Conservation (phyloP, 768 basidiomycete species). For the Psilocybe cubensis region DNA sequence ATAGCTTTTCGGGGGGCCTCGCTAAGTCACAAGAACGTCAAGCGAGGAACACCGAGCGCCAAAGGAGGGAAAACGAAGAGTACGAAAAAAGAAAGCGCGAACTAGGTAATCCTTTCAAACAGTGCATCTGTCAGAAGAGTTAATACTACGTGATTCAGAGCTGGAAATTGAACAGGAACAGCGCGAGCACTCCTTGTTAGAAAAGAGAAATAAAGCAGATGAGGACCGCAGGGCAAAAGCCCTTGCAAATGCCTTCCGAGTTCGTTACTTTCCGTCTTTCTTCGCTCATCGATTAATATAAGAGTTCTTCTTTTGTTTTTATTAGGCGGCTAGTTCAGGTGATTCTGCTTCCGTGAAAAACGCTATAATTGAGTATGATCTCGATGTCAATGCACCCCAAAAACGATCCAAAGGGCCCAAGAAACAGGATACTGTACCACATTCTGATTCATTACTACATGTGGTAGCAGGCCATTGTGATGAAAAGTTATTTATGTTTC, state of each 20-base stretch:
- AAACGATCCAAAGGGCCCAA: conserved; percentile 22
- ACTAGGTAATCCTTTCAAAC: conserved; percentile 28
- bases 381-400: conserved; percentile 37
- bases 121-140: neutral
- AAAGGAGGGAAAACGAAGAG: conserved; percentile 31
- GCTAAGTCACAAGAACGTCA: conserved; percentile 24
- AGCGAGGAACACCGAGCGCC: conserved; percentile 21
- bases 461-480: conserved; percentile 37
- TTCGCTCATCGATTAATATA: neutral
- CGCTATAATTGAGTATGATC: conserved; percentile 28
- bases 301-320: neutral
- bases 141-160: conserved; percentile 23
- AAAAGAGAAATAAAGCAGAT: conserved; percentile 27
- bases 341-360: conserved; percentile 28
- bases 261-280: conserved; percentile 13
- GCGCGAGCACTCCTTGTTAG: conserved; percentile 26
- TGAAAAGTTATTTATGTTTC: conserved; percentile 31
- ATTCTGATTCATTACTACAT: conserved; percentile 37
- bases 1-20: conserved; percentile 21
- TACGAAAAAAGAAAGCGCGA: conserved; percentile 35
- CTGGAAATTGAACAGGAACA: conserved; percentile 36
- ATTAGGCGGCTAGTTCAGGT: conserved; percentile 28
- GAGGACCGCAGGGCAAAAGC: conserved; percentile 26
- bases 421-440: conserved; percentile 23
- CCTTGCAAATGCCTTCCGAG: conserved; percentile 32